Base-by-base conservation (phyloP, 192 early-diverging fungal species). In the Rhizophagus clarus region DNA sequence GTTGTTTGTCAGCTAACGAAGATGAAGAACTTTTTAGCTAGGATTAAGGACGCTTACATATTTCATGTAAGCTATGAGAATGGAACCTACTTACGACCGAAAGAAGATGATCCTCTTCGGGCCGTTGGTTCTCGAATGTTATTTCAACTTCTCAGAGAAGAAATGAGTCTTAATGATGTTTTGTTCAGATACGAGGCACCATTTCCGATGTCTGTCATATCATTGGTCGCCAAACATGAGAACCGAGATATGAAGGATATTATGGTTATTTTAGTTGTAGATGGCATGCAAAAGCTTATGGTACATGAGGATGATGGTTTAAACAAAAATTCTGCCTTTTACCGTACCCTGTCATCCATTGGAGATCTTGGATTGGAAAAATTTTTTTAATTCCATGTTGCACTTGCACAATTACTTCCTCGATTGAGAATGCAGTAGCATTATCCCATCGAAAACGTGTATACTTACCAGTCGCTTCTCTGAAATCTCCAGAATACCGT, bases 391-490 rank as follows among this genome's bases (percentile, higher is more conserved):
- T 78, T 29, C 77, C 77, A n/a, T n/a, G n/a, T n/a, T n/a, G n/a
- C 17, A 24, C 42, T 78, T 78, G 77, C 32, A 74, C n/a, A n/a
- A n/a, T n/a, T n/a, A n/a, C n/a, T n/a, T n/a, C n/a, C 28, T 32
- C 72, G 37, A 45, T 12, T n/a, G n/a, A n/a, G n/a, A n/a, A n/a
- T n/a, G n/a, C n/a, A n/a, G n/a, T n/a, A n/a, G n/a, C n/a, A n/a
- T n/a, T n/a, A n/a, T n/a, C n/a, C n/a, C n/a, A n/a, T n/a, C n/a
- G n/a, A n/a, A n/a, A n/a, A n/a, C 72, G 72, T n/a, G 15, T 80
- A 74, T 80, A 80, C 64, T 61, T 80, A 31, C 79, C 56, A 0
- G 72, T 80, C 31, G 28, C 72, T 80, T 72, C 79, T 74, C 45
- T 80, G 34, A 26, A 80, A 34, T 22, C 61, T 1, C 72, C 47